phyloP scores from a whole-genome alignment of 352 stramenopile species.

The Globisporangium cystogenes region DNA sequence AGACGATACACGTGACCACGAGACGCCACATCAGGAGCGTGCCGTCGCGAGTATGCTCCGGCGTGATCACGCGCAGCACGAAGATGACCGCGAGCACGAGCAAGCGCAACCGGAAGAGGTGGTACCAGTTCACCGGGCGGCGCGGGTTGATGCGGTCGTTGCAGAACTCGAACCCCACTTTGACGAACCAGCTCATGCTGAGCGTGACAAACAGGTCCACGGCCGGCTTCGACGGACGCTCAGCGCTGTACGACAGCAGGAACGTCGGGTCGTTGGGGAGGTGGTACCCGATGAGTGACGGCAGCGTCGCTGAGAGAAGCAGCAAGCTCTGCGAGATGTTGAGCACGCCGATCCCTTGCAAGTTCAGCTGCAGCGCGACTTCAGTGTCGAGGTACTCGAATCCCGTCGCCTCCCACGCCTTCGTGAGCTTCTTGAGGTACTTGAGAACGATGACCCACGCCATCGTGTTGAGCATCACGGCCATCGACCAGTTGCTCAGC shows the following conservation, averaged over 20 bases:
- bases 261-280: slow-evolving; percentile 21
- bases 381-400: slow-evolving; percentile 32
- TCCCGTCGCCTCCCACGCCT: slow-evolving; percentile 22
- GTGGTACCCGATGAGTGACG: slow-evolving; percentile 29
- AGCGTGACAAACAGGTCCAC: slow-evolving; percentile 35
- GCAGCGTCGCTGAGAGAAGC: slow-evolving; percentile 23
- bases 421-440: slow-evolving; percentile 33
- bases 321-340: slow-evolving; percentile 34
- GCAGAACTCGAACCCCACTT: slow-evolving; percentile 36
- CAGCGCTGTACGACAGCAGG: slow-evolving; percentile 13
- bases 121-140: slow-evolving; percentile 23
- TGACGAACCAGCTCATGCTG: slow-evolving; percentile 49
- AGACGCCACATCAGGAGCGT: slow-evolving; percentile 12
- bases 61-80: slow-evolving; percentile 17
- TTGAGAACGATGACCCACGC: slow-evolving; percentile 32
- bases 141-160: slow-evolving; percentile 26
- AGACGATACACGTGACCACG: slow-evolving; percentile 10
- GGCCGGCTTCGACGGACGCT: slow-evolving; percentile 11
- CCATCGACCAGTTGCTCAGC: slow-evolving; percentile 30
- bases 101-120: slow-evolving; percentile 29
- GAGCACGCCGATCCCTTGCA: slow-evolving; percentile 38
- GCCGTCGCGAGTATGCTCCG: slow-evolving; percentile 9
- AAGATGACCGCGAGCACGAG: slow-evolving; percentile 26
- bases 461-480: slow-evolving; percentile 44
- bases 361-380: slow-evolving; percentile 33